Evolutionary conservation across 73 alveolate species (phyloP), one percentile per base, ranked within the genome.

Genomic region (Symbiodinium pilosum): DNA sequence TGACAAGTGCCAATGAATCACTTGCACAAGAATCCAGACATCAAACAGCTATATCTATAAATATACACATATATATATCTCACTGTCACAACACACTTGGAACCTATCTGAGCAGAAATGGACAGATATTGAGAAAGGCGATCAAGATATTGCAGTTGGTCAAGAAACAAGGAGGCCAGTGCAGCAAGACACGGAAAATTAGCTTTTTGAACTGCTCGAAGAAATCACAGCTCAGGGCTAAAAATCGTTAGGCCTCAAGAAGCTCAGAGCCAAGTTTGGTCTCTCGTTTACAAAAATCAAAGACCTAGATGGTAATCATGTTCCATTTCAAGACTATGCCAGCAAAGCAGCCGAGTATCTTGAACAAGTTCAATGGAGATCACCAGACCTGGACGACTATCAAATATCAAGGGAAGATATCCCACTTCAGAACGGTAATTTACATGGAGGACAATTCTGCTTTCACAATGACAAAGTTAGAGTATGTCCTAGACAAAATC

Each of bases 331-430:
- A 1, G 40, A 86, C 43, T 86, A 43, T 43, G 81, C 81, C 24
- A 42, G 54, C 12, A 86, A 86, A 51, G 93, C 93, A 20, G 93
- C 93, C 12, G 83, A 86, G 47, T 86, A 86, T 32, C 93, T 86
- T 3, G 93, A 69, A 51, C 5, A 51, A 3, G 93, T 43, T 16
- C 93, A 86, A 51, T 86, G 93, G 93, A 86, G 32, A 51, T 75
- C 36, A 5, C 8, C 6, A 16, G 64, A 47, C 64, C 64, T 47
- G 24, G 16, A 4, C 21, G 47, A n/a, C 93, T 51, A 28, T 11
- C 52, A 28, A 21, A 38, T 1, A 85, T 43, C n/a, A 5, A 3
- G 28, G 52, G 36, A 42, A 68, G 51, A 28, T 0, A 14, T 20
- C 7, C 34, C 51, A 28, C 47, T 6, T 34, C 83, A 3, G 1